phyloP scores from a whole-genome alignment of 352 stramenopile genomes.

The Bremia lactucae region DNA sequence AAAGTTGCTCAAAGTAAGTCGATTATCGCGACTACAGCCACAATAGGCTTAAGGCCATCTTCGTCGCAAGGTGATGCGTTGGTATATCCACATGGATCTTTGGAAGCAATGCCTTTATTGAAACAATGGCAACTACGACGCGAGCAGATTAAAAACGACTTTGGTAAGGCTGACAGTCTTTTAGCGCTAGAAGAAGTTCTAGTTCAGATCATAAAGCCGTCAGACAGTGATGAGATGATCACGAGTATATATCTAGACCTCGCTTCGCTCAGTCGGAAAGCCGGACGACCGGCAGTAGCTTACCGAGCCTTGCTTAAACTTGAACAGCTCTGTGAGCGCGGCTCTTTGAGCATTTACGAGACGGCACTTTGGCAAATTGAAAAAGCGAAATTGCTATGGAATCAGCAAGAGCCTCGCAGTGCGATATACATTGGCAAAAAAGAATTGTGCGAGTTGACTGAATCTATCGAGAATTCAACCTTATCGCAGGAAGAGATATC shows the following conservation, averaged over 20 bases:
- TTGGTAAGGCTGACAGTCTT: slow-evolving; percentile 48
- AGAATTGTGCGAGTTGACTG: slow-evolving; percentile 32
- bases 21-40: not conserved
- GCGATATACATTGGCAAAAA: slow-evolving; percentile 66
- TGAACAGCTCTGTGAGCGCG: slow-evolving; percentile 33
- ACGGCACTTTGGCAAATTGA: slow-evolving; percentile 59
- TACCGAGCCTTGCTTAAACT: slow-evolving; percentile 58
- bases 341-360: slow-evolving; percentile 26
- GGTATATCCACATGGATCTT: not conserved
- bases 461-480: slow-evolving; percentile 16
- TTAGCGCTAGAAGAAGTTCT: slow-evolving; percentile 55
- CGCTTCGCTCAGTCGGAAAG: slow-evolving; percentile 47
- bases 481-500: slow-evolving; percentile 3
- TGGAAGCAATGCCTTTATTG: slow-evolving; percentile 20
- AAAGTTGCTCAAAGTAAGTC: not conserved
- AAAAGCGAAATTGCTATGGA: slow-evolving; percentile 71
- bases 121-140: slow-evolving; percentile 34
- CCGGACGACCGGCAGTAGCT: slow-evolving; percentile 48
- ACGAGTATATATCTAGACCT: slow-evolving; percentile 48
- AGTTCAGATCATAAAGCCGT: slow-evolving; percentile 25
- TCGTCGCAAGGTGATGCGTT: slow-evolving; percentile 1
- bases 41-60: slow-evolving; percentile 9
- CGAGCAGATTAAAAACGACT: slow-evolving; percentile 34
- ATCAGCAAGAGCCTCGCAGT: slow-evolving; percentile 54
- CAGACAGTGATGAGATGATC: slow-evolving; percentile 19